These are phyloP conservation scores for Vigna hirtella DNA, from an alignment of 306 rosid genomes.

Conservation along the genomic window DNA sequence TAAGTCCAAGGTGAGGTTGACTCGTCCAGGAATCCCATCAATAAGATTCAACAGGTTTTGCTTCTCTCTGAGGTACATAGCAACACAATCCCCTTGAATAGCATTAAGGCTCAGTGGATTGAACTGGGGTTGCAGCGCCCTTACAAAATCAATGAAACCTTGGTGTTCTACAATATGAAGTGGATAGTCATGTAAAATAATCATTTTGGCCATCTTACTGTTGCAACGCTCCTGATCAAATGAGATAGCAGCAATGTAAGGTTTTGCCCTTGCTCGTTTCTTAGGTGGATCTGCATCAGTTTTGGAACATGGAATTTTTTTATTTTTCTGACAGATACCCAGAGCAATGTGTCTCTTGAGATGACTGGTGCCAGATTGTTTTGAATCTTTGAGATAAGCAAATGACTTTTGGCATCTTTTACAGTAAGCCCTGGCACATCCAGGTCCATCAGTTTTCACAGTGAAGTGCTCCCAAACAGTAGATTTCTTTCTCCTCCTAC, in stretches of 20 bases:
- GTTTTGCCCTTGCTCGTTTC: conserved; percentile 56
- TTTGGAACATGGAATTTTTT: conserved; percentile 34
- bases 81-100: conserved; percentile 71
- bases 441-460: conserved; percentile 61
- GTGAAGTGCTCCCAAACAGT: conserved; percentile 92
- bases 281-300: conserved; percentile 53
- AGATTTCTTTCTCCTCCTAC: conserved; percentile 80
- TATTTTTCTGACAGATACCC: conserved; percentile 73
- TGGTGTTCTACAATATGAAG: conserved; percentile 93
- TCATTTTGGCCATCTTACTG: conserved; percentile 77
- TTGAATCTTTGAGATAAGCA: conserved; percentile 82
- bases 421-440: conserved; percentile 75
- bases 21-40: conserved; percentile 72
- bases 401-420: conserved; percentile 77
- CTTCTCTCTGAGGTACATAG: conserved; percentile 71
- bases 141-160: conserved; percentile 71
- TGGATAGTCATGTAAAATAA: conserved; percentile 85
- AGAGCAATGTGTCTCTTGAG: conserved; percentile 79
- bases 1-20: conserved; percentile 81
- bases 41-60: conserved; percentile 69
- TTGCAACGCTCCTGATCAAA: conserved; percentile 76
- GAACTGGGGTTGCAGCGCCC: conserved; percentile 80
- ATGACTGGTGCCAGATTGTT: conserved; percentile 93
- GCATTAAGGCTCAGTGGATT: conserved; percentile 57
- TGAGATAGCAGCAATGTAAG: conserved; percentile 50